A percentile compares a stretch with the other conserved stretches of the same genome.
These are phyloP conservation scores for Wallacemonas sp. DNA, from an alignment of 208 protist genomes.

Conservation along the genomic window DNA sequence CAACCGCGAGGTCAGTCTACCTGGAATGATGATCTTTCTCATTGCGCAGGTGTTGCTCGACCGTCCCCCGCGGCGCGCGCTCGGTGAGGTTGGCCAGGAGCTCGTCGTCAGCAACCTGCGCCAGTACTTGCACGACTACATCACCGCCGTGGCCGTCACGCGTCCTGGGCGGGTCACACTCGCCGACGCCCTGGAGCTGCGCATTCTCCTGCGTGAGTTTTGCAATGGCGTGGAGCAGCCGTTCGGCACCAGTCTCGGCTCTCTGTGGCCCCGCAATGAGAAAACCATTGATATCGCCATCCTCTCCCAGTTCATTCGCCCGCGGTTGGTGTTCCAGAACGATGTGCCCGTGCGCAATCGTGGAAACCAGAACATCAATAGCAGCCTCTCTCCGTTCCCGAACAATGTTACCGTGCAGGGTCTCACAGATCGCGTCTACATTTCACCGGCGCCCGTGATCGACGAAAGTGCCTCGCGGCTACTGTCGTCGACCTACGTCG, in stretches of 20 bases:
- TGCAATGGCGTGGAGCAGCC: slow-evolving; percentile 83
- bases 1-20: slow-evolving; percentile 74
- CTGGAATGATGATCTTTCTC: slow-evolving; percentile 83
- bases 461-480: slow-evolving; percentile 36
- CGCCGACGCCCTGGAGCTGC: slow-evolving; percentile 76
- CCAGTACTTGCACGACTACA: slow-evolving; percentile 87
- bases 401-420: slow-evolving; percentile 70
- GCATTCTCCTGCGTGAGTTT: slow-evolving; percentile 84
- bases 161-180: slow-evolving; percentile 68
- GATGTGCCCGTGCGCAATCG: slow-evolving; percentile 34
- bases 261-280: slow-evolving; percentile 81
- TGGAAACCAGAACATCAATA: slow-evolving; percentile 12
- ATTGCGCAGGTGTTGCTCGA: slow-evolving; percentile 83
- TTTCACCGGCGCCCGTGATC: slow-evolving; percentile 52
- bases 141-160: slow-evolving; percentile 71
- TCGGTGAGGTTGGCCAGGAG: slow-evolving; percentile 49
- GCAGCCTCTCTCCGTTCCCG: slow-evolving; percentile 27
- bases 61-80: slow-evolving; percentile 42
- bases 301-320: slow-evolving; percentile 88
- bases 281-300: slow-evolving; percentile 84
- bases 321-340: slow-evolving; percentile 65
- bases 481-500: slow-evolving; percentile 67
- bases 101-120: slow-evolving; percentile 65
- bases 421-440: slow-evolving; percentile 55
- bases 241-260: slow-evolving; percentile 80